phyloP scores from a whole-genome alignment of 1,284 basidiomycete species.

The Papiliotrema flavescens region DNA sequence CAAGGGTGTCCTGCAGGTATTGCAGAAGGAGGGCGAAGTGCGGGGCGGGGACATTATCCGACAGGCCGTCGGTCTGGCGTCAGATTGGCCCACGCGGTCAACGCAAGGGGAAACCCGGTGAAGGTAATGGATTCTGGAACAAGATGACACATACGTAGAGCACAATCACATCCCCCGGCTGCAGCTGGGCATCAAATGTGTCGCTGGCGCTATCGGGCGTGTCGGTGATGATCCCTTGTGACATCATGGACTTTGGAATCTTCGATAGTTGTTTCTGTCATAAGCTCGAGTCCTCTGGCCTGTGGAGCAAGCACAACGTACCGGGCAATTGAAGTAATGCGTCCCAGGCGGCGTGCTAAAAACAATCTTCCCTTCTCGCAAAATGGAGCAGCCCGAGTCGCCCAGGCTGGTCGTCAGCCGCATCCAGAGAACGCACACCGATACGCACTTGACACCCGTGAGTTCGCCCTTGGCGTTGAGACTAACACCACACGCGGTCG shows the following conservation, averaged over 20 bases:
- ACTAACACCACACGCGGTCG: constrained; percentile 50
- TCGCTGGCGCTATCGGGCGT: constrained; percentile 40
- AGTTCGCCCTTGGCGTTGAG: constrained; percentile 47
- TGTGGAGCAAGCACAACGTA: constrained; percentile 15
- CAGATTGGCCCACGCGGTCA: neutral
- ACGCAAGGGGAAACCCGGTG: too few species aligned
- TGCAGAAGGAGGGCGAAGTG: constrained; percentile 43
- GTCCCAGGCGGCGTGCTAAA: constrained; percentile 41
- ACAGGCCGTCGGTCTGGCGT: constrained; percentile 54
- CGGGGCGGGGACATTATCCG: constrained; percentile 53
- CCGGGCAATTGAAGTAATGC: constrained; percentile 51
- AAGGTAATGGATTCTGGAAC: too few species aligned
- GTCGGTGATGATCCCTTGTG: constrained; percentile 17
- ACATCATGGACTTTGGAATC: constrained; percentile 21
- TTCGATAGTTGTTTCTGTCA: constrained; percentile 38
- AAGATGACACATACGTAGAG: constrained; percentile 36
- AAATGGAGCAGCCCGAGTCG: constrained; percentile 47
- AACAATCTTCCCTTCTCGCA: constrained; percentile 37
- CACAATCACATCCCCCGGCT: constrained; percentile 46
- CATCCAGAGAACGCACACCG: neutral
- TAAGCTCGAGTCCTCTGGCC: constrained; percentile 5
- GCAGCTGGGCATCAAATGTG: constrained; percentile 33
- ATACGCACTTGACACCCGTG: constrained; percentile 52
- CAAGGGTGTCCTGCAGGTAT: constrained; percentile 27
- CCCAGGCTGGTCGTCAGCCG: constrained; percentile 35